Evolutionary conservation across 2,329 filamentous ascomycete genomes (phyloP).

Genomic region (Talaromyces piceae): DNA sequence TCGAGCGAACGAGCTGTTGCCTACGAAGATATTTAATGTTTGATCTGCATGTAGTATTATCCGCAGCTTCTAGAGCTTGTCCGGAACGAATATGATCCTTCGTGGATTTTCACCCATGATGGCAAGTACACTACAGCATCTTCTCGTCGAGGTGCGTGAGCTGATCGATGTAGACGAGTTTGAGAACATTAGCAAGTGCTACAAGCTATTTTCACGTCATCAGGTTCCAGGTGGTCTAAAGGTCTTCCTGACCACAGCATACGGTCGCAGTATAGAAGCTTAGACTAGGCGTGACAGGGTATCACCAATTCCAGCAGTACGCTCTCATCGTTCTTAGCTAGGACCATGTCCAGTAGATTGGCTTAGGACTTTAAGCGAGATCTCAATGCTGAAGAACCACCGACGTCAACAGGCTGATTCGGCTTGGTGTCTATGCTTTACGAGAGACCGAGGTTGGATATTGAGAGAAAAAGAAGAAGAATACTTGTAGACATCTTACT

Average conservation of each 20-base stretch:
- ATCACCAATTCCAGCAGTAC: too few relatives aligned
- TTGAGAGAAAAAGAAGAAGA: too few relatives aligned
- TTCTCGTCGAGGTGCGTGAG: neutral
- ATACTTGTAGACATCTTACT: too few relatives aligned
- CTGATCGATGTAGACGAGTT: constrained; percentile 18
- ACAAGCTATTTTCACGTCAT: constrained; percentile 18
- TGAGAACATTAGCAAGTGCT: constrained; percentile 22
- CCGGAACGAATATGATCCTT: constrained; percentile 21
- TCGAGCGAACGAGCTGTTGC: neutral
- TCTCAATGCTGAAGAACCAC: too few relatives aligned
- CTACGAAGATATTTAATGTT: neutral
- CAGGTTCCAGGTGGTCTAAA: constrained; percentile 24
- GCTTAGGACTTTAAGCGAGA: too few relatives aligned
- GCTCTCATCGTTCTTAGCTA: too few relatives aligned
- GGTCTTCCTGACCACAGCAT: constrained; percentile 21
- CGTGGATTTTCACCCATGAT: constrained; percentile 24
- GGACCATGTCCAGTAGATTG: too few relatives aligned
- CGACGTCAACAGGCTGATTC: too few relatives aligned
- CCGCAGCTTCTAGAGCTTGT: constrained; percentile 23
- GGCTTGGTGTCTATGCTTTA: too few relatives aligned
- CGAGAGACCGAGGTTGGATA: too few relatives aligned
- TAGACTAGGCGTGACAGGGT: too few relatives aligned
- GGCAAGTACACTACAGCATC: constrained; percentile 5
- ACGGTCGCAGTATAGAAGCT: constrained; percentile 15
- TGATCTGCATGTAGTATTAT: constrained; percentile 19